Base-by-base conservation (phyloP, 345 rosid genomes). In the Stellera chamaejasme region DNA sequence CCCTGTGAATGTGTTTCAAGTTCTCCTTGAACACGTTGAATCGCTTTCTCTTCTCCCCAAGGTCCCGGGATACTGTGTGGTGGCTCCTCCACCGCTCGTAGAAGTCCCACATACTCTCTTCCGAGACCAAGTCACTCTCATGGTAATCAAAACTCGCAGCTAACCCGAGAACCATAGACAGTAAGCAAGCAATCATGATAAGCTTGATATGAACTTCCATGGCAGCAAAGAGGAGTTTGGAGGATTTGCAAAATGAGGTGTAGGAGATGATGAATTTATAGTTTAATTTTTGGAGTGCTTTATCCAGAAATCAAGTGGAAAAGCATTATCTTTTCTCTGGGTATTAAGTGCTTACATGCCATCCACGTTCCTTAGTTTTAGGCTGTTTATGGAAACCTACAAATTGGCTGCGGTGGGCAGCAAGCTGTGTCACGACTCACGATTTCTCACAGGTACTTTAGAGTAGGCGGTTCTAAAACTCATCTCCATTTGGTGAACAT, bases 61-160 rank as follows among this genome's bases (percentile, higher is more conserved):
- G 65, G 63, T 58, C 50, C n/a, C 14, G 62, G 1, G 74, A 66
- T 3, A 77, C 64, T 0, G 69, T 66, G 55, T 77, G 76, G 60
- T 77, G 72, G 70, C 78, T 72, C 66, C 78, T 69, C 82, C 79
- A 71, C 67, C 70, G 66, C 66, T 72, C 77, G 8, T 67, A 74
- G 66, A 80, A 57, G 54, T 72, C 75, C 79, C 74, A 69, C 26
- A 72, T 27, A 48, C 61, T 65, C 28, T 79, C 75, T 27, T 76
- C 77, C 0, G 78, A 69, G 27, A 43, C 70, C 56, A 80, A 64
- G 43, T 67, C 76, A 13, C 57, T 65, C 55, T 69, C 78, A 7
- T 60, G 66, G 67, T 66, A 77, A 59, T 74, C 75, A 2, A 69
- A 60, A 48, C 85, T 55, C 39, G 65, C 46, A 0, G 66, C 58